These are phyloP conservation scores for Trichosporon inkin DNA, from an alignment of 1,284 basidiomycete genomes.

Conservation along the genomic window DNA sequence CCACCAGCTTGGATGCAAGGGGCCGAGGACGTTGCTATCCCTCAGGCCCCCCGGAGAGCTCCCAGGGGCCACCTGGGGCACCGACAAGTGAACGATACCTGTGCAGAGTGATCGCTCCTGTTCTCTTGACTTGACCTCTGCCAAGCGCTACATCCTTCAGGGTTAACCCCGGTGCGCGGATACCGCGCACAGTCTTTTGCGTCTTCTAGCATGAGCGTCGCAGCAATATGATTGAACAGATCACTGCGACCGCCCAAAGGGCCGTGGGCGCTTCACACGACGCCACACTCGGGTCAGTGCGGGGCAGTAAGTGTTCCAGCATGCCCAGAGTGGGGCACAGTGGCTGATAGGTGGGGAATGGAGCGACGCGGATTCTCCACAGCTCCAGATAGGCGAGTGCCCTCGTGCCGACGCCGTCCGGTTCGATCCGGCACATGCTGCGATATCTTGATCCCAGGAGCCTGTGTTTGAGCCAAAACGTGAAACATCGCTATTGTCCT, in stretches of 20 bases:
- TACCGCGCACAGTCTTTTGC: background rate
- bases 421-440: slow-evolving; percentile 2
- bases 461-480: slow-evolving; percentile 3
- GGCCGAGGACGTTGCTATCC: background rate
- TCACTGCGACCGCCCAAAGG: background rate
- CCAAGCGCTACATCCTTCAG: background rate
- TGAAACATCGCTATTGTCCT: background rate
- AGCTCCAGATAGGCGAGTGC: background rate
- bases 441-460: background rate
- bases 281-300: slow-evolving; percentile 7
- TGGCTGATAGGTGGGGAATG: background rate
- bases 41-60: background rate
- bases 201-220: background rate
- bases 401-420: background rate
- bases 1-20: slow-evolving; percentile 4
- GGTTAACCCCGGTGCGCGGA: background rate
- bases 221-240: background rate
- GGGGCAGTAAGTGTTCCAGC: background rate
- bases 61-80: slow-evolving; percentile 5
- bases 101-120: background rate
- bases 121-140: background rate
- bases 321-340: background rate
- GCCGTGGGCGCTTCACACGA: background rate
- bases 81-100: background rate
- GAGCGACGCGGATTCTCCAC: background rate